phyloP scores from a whole-genome alignment of 257 asterid species.

The Plantago elongata region DNA sequence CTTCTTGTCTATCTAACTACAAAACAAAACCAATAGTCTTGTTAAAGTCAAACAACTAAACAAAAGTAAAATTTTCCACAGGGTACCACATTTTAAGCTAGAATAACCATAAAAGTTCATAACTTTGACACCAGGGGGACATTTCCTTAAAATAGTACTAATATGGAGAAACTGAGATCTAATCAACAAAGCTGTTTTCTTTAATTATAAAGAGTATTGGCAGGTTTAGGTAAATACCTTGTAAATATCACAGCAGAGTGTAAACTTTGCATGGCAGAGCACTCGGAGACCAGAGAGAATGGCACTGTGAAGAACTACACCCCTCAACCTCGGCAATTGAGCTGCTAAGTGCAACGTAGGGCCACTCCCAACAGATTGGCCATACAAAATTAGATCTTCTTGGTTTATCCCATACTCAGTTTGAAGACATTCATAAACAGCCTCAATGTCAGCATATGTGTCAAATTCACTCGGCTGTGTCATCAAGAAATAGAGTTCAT shows the following conservation, averaged over 20 bases:
- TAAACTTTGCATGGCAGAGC: constrained; percentile 86
- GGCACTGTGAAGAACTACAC: constrained; percentile 96
- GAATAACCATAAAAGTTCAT: too few relatives aligned
- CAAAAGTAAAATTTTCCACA: too few relatives aligned
- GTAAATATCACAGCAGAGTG: constrained; percentile 86
- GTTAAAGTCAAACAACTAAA: too few relatives aligned
- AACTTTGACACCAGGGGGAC: too few relatives aligned
- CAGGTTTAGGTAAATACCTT: constrained; percentile 42
- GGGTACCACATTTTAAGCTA: too few relatives aligned
- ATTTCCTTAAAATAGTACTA: too few relatives aligned
- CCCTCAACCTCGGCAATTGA: constrained; percentile 84
- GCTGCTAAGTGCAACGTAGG: constrained; percentile 97
- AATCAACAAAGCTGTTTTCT: too few relatives aligned
- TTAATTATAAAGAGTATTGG: not conserved
- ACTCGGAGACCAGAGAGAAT: constrained; percentile 99
- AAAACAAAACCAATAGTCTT: too few relatives aligned
- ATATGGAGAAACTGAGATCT: too few relatives aligned
- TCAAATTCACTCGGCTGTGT: constrained; percentile 82
- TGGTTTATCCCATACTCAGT: constrained; percentile 89
- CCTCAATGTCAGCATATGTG: constrained; percentile 96
- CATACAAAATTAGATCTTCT: constrained; percentile 84
- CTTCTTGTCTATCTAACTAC: too few relatives aligned
- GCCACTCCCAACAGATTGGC: constrained; percentile 99
- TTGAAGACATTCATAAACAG: constrained; percentile 90
- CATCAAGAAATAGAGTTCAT: constrained; percentile 4